Base-by-base conservation (phyloP, 2,329 filamentous ascomycete genomes). In the Fusarium sp. region DNA sequence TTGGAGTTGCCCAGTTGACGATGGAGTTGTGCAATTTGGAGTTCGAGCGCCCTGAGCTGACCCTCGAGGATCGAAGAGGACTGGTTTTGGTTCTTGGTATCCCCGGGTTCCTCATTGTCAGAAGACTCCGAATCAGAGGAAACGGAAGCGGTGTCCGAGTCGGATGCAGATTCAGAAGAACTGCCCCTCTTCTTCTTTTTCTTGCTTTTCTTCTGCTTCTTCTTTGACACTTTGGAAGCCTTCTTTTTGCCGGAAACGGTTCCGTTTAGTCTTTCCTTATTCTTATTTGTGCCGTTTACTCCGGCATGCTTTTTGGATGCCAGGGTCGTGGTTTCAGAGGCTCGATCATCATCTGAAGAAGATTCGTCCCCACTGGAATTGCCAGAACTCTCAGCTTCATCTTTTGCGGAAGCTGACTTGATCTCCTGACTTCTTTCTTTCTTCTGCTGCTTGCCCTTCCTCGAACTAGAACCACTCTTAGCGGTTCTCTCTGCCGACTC, bases 41-140 rank as follows among this genome's bases (percentile, higher is more conserved):
- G 68, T 42, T 75, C 70, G 52, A 81, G 72, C n/a, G 76, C 63
- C 26, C 76, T 71, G 20, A 80, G 66, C 8, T 82, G 79, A 11
- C 67, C 60, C 52, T 75, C 66, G 23, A 82, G 67, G 8, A 73
- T 70, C 15, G 71, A 33, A 23, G 42, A 27, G 2, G 53, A 49
- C 30, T 53, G 59, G 20, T 63, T 23, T 75, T 68, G 40, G 48
- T 50, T 5, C 76, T 73, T 1, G 67, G 68, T 17, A 68, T 66
- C 23, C 18, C 27, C 30, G 32, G 64, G 58, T 8, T 76, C 75
- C 13, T 65, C 60, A 10, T 67, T 52, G 7, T 64, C 70, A 18
- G 68, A 71, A n/a, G 61, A 56, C 5, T 69, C 75, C 0, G 75
- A 74, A 32, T 74, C 76, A 5, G 75, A 74, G 14, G 75, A 74